A percentile compares a stretch with the other conserved stretches of the same genome.
phyloP scores from a whole-genome alignment of 2,329 filamentous ascomycete species.

The Clonostachys sp. region DNA sequence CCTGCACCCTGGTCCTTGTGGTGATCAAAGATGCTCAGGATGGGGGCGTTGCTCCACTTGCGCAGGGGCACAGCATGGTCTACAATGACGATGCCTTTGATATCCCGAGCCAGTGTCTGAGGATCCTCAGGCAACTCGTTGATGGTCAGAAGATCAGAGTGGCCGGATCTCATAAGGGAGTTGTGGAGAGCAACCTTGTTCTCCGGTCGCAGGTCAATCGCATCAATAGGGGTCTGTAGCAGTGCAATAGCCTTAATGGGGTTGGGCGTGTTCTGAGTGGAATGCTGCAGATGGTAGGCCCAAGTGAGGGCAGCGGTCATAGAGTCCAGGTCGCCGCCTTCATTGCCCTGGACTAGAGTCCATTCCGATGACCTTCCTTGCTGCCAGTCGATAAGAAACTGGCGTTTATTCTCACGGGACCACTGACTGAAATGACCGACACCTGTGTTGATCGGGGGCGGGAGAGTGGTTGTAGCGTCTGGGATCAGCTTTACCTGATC shows the following conservation, averaged over 20 bases:
- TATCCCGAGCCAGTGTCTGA: constrained; percentile 31
- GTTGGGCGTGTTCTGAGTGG: constrained; percentile 30
- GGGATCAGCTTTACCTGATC: too few species aligned
- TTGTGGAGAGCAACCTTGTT: constrained; percentile 37
- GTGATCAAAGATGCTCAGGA: constrained; percentile 40
- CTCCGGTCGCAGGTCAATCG: constrained; percentile 39
- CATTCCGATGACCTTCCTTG: constrained; percentile 31
- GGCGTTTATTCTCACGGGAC: constrained; percentile 37
- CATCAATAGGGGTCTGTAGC: constrained; percentile 37
- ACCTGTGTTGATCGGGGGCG: constrained; percentile 11
- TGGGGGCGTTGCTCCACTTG: constrained; percentile 34
- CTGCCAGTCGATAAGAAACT: constrained; percentile 41
- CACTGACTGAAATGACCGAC: constrained; percentile 44
- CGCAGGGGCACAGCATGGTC: constrained; percentile 34
- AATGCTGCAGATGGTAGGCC: constrained; percentile 40
- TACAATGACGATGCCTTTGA: constrained; percentile 38
- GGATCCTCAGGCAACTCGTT: constrained; percentile 40
- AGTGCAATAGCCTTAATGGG: constrained; percentile 39
- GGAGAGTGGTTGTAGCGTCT: too few species aligned
- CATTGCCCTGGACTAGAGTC: constrained; percentile 37
- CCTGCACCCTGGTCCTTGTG: constrained; percentile 34
- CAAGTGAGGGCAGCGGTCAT: constrained; percentile 33
- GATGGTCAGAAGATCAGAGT: constrained; percentile 38
- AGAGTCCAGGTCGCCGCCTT: constrained; percentile 3
- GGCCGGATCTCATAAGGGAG: constrained; percentile 36